phyloP scores from a whole-genome alignment of 805 yeast species.

The Nakazawaea molendinolei region DNA sequence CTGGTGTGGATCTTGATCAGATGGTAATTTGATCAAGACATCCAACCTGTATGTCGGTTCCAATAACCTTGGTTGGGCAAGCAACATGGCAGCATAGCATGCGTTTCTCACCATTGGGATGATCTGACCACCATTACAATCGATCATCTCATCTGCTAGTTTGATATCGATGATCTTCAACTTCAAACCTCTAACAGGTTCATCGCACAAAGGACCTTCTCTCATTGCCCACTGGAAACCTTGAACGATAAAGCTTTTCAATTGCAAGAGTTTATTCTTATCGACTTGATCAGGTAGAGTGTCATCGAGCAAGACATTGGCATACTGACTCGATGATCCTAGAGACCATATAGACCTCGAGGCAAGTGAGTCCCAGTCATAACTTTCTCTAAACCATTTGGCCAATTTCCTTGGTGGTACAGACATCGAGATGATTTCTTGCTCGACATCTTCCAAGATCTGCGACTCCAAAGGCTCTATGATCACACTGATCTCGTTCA shows the following conservation, averaged over 20 bases:
- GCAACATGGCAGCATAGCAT: conserved; percentile 70
- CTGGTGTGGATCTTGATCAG: conserved; percentile 31
- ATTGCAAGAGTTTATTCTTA: conserved; percentile 34
- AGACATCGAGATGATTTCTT: conserved; percentile 30
- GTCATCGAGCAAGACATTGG: conserved; percentile 62
- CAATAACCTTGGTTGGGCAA: conserved; percentile 70
- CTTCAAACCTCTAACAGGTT: conserved; percentile 61
- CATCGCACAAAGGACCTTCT: conserved; percentile 93
- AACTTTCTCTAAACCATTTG: conserved; percentile 46
- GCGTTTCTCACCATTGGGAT: conserved; percentile 82
- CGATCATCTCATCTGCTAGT: conserved; percentile 40
- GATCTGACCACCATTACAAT: conserved; percentile 59
- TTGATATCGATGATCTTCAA: conserved; percentile 63
- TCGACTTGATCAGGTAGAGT: conserved; percentile 69
- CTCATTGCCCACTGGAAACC: conserved; percentile 81
- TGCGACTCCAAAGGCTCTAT: conserved; percentile 66
- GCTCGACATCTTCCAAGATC: conserved; percentile 50
- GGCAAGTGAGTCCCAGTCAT: conserved; percentile 78
- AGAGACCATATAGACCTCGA: conserved; percentile 79
- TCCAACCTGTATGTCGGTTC: conserved; percentile 74
- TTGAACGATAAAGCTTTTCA: conserved; percentile 52
- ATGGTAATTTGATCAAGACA: conserved; percentile 28
- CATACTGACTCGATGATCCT: conserved; percentile 46
- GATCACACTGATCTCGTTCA: conserved; percentile 55
- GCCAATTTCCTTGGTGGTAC: conserved; percentile 34